Base-by-base conservation (phyloP, 1,284 basidiomycete species). In the Omphalotus olearius region DNA sequence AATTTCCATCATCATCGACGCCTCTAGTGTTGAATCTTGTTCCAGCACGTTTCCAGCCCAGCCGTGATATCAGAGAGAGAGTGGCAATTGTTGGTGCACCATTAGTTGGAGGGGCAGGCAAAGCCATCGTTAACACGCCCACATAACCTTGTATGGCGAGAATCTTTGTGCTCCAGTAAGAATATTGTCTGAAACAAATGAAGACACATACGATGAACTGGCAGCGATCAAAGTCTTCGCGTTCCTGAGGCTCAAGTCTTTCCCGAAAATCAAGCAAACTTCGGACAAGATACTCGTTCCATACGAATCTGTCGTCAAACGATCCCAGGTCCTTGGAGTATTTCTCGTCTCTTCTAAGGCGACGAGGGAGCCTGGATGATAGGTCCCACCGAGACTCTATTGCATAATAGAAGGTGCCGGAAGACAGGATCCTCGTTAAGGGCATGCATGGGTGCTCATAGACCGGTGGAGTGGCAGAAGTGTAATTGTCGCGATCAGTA, bases 1-100 rank as follows among this genome's bases (percentile, higher is more conserved):
- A 91, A 64, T 97, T 89, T 37, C 97, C 96, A 61, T 98, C 93
- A 66, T 99, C 97, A 64, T 99, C 97, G 18, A 99, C 90, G 0
- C 97, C 97, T 53, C 97, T 82, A 2, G 95, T 96, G 64, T 98
- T 96, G 74, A 98, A 99, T 28, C 97, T 83, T 16, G 97, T 98
- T 1, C 97, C 97, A 16, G 97, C 96, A 56, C 95, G 80, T 69
- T 94, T 96, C 85, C 91, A 96, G 30, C 94, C 90, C 6, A 99
- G 75, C 23, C 96, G 78, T 7, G 89, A 93, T 50, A 97, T 88
- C 52, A 98, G 69, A 2, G 86, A 83, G 14, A 96, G 68, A 1
- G 86, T 86, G 10, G 82, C 85, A 52, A 87, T 69, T 38, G 75
- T 74, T 14, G 83, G 86, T 41, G 76, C 64, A 7, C 84, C 87